These are phyloP conservation scores for Tricholoma saponaceum DNA, from an alignment of 768 basidiomycete genomes.

Conservation along the genomic window DNA sequence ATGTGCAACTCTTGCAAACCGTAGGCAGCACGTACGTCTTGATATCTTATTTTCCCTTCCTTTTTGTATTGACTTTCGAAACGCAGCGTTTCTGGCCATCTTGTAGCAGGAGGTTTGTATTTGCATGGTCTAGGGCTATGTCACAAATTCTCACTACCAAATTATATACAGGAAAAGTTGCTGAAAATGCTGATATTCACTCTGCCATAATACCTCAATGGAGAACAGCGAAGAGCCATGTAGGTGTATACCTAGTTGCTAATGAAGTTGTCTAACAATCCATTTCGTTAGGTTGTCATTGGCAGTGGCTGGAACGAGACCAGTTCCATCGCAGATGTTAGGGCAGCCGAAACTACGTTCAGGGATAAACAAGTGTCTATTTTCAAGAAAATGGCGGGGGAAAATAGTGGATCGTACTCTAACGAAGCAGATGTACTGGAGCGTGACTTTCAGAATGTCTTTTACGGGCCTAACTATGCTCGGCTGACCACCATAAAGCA, in stretches of 20 bases:
- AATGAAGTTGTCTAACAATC: too few species aligned
- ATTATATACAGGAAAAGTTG: constrained; percentile 22
- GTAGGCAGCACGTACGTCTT: constrained; percentile 8
- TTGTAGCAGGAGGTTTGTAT: constrained; percentile 18
- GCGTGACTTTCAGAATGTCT: constrained; percentile 24
- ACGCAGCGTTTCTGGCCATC: constrained; percentile 13
- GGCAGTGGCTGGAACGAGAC: constrained; percentile 12
- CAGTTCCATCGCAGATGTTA: constrained; percentile 12
- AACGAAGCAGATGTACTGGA: constrained; percentile 31
- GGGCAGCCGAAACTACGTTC: constrained; percentile 17
- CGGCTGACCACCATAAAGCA: constrained; percentile 24
- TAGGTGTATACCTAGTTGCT: too few species aligned
- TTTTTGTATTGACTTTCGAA: neutral
- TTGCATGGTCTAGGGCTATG: neutral
- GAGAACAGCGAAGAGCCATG: constrained; percentile 34
- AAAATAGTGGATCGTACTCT: constrained; percentile 26
- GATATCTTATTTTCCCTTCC: neutral
- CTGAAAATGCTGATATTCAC: constrained; percentile 27
- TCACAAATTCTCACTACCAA: neutral
- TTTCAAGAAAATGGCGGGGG: constrained; percentile 21
- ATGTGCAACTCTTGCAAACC: constrained; percentile 14
- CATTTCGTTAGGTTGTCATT: constrained; percentile 11
- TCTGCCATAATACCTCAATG: constrained; percentile 31
- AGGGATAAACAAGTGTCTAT: constrained; percentile 21
- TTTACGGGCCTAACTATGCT: constrained; percentile 30